Evolutionary conservation across 176 grass and related monocot species (phyloP).

Genomic region (Chloris gayana): DNA sequence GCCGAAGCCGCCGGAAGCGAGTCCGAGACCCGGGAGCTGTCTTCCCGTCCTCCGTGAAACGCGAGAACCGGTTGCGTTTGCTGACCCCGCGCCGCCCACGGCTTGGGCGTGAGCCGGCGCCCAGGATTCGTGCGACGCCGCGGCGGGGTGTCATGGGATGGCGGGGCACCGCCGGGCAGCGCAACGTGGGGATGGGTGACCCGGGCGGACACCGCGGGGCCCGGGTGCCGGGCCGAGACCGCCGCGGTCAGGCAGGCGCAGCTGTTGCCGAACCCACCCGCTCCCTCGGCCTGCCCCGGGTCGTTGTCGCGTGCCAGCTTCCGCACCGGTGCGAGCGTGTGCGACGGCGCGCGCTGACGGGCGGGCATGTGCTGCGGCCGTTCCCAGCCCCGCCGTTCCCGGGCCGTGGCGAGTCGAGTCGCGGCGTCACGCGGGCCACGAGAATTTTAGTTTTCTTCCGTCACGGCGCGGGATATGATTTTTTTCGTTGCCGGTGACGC

Average conservation of each 20-base stretch:
- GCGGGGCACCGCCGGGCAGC: constrained; percentile 44
- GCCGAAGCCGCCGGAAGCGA: neutral
- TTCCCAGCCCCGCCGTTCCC: neutral
- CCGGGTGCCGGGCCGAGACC: constrained; percentile 2
- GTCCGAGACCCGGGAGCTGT: neutral
- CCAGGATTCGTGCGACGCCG: neutral
- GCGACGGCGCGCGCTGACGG: constrained; percentile 20
- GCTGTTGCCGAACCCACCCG: neutral
- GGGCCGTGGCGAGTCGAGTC: constrained; percentile 1
- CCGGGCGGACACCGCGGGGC: constrained; percentile 30
- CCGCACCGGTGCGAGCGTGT: constrained; percentile 8
- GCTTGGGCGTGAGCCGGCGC: neutral
- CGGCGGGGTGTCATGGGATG: constrained; percentile 27
- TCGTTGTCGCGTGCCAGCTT: constrained; percentile 32
- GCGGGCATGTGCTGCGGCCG: constrained; percentile 33
- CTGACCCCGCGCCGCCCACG: neutral
- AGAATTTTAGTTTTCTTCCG: too few species aligned
- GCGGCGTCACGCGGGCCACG: neutral
- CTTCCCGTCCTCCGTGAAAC: neutral
- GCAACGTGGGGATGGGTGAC: constrained; percentile 30
- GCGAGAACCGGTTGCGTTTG: neutral
- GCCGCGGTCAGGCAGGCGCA: neutral
- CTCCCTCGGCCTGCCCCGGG: neutral
- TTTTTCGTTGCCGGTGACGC: neutral
- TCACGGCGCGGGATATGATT: neutral